Percentiles rank a stretch among this genome's conserved stretches.
phyloP scores from a whole-genome alignment of 139 green algal species.

The Asterochloris sp. region DNA sequence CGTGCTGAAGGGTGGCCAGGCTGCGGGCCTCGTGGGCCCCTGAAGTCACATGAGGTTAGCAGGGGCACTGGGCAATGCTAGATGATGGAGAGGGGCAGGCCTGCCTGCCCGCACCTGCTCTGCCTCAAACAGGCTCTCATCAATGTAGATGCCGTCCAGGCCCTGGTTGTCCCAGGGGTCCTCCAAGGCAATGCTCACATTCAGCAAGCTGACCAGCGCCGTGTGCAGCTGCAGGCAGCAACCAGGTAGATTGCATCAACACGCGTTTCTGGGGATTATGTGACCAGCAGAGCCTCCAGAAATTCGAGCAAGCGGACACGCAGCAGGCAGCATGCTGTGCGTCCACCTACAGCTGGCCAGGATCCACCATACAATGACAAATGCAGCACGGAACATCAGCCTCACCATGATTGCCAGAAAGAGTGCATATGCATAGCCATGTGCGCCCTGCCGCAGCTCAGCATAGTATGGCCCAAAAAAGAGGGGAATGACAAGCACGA shows the following conservation, averaged over 20 bases:
- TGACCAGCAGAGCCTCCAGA: no score
- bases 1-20: no score
- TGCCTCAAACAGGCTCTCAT: constrained; percentile 45
- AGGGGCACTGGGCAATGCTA: no score
- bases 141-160: constrained; percentile 52
- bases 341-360: no score
- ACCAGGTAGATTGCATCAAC: background rate
- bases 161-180: constrained; percentile 61
- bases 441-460: constrained; percentile 3
- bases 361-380: no score
- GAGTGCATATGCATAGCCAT: constrained; percentile 43
- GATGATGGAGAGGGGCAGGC: no score
- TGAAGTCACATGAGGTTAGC: no score
- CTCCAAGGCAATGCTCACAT: constrained; percentile 44
- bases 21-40: no score
- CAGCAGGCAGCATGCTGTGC: no score
- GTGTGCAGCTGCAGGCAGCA: constrained; percentile 32
- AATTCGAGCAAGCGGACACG: background rate
- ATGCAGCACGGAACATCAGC: no score
- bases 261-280: background rate
- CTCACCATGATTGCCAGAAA: constrained; percentile 40
- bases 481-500: constrained; percentile 47
- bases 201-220: constrained; percentile 42
- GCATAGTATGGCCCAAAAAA: constrained; percentile 61
- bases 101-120: constrained; percentile 27